Conservation (phyloP, 805 yeast genomes). For the Saccharomyces paradoxus region DNA sequence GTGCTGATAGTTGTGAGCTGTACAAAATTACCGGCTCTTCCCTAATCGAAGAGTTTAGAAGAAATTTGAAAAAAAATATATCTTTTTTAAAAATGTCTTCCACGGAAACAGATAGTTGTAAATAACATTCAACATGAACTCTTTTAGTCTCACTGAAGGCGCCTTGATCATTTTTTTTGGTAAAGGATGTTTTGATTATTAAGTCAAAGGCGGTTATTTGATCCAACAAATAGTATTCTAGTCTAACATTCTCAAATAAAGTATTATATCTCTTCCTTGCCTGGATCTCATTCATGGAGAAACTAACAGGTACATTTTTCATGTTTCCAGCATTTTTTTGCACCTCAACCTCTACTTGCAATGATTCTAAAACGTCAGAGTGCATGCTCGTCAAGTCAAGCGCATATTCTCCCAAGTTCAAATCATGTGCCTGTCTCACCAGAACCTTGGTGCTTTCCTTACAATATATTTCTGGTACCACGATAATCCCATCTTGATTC, state of each 20-base stretch:
- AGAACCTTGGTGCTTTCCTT: constrained; percentile 13
- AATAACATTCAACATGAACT: constrained; percentile 11
- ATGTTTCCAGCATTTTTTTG: background rate
- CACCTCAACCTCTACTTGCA: constrained; percentile 5
- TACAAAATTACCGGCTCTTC: constrained; percentile 22
- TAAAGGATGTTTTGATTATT: constrained; percentile 10
- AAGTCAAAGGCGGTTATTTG: constrained; percentile 15
- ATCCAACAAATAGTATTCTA: constrained; percentile 10
- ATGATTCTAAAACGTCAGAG: constrained; percentile 1
- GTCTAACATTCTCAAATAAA: background rate
- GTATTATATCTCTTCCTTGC: background rate
- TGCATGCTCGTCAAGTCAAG: constrained; percentile 12
- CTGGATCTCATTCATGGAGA: background rate
- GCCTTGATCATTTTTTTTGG: constrained; percentile 1
- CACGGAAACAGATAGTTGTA: constrained; percentile 28
- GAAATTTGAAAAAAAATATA: constrained; percentile 23
- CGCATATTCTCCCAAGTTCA: constrained; percentile 15
- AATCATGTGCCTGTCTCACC: constrained; percentile 11
- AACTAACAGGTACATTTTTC: constrained; percentile 1
- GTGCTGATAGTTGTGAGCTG: constrained; percentile 10
- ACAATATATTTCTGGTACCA: constrained; percentile 14
- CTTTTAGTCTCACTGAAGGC: constrained; percentile 12
- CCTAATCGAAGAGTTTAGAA: constrained; percentile 18
- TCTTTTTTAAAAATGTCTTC: constrained; percentile 27
- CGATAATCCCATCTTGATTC: constrained; percentile 1